Base-by-base conservation (phyloP, 2,329 filamentous ascomycete species). In the Calonectria ilicicola region DNA sequence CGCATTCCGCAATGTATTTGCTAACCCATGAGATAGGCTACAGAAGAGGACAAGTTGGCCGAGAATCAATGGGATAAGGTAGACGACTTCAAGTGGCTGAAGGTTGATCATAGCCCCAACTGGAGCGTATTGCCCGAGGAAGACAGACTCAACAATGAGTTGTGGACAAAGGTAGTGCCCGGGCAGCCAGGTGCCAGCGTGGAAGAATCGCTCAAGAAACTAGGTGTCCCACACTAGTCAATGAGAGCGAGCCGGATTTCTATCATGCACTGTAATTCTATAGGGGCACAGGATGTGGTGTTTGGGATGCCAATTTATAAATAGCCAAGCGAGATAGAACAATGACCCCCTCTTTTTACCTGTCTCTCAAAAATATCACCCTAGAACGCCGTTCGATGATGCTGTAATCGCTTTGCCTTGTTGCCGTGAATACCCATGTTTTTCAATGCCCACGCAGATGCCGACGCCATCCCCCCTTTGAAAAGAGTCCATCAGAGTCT, bases 81-180 rank as follows among this genome's bases (percentile, higher is more conserved):
- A 19, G 95, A 98, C 82, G 97, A 99, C 83, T 99, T 99, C 88
- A 98, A 98, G 85, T 98, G 97, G 97, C 89, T 98, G 75, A 97
- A 96, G 83, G 88, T 90, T 19, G 95, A 94, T 70, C 91, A 91
- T 35, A 98, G 95, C 81, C 97, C 97, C 2, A 96, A 99, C 81
- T 99, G 96, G 95, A 90, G 87, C 40, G 84, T 95, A 2, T 78
- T 98, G 26, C 86, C 90, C 1, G 88, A 91, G 65, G 86, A 87
- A 1, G 86, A 92, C 67, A 89, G 89, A 27, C 84, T 96, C 15
- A 77, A 84, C 0, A 90, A 93, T 2, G 86, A 89, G 2, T 86
- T 93, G 0, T 98, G 95, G 95, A 90, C 87, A 63, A 89, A 90
- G 38, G 87, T 92, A 14, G 90, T 96, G 14, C 89, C 89, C 12